phyloP scores from a whole-genome alignment of 805 yeast genomes.

The Pichia scutulata region DNA sequence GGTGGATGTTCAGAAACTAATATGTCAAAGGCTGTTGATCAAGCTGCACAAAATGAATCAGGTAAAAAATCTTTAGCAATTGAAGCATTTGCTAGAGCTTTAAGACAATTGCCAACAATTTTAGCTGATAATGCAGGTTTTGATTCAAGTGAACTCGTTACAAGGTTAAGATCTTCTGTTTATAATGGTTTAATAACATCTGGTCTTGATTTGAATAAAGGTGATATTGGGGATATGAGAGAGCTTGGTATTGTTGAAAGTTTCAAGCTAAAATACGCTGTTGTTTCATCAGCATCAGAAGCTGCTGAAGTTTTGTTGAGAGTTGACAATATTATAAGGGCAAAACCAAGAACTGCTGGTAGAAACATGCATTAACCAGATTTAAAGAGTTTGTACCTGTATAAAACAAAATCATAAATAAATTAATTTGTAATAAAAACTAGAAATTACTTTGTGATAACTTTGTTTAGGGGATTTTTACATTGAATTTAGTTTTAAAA shows the following conservation, averaged over 20 bases:
- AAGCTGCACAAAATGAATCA: conserved; percentile 80
- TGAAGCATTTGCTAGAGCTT: conserved; percentile 88
- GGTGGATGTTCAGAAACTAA: conserved; percentile 91
- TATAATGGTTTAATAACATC: conserved; percentile 89
- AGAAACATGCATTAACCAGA: conserved; percentile 38
- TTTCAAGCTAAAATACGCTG: conserved; percentile 86
- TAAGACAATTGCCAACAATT: conserved; percentile 91
- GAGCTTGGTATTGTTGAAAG: conserved; percentile 90
- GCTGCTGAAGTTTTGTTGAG: conserved; percentile 94
- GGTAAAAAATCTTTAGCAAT: conserved; percentile 93
- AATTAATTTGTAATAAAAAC: not conserved
- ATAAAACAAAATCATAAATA: not conserved
- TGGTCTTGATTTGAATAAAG: conserved; percentile 82
- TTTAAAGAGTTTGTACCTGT: too few relatives aligned
- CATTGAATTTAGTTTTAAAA: not conserved
- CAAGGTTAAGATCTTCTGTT: conserved; percentile 82
- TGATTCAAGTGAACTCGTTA: conserved; percentile 86
- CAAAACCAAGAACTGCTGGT: conserved; percentile 95
- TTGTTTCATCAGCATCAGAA: conserved; percentile 92
- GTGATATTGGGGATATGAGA: conserved; percentile 88
- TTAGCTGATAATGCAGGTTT: conserved; percentile 96
- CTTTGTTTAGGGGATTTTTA: not conserved
- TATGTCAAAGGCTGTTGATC: conserved; percentile 96
- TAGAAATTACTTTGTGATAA: not conserved
- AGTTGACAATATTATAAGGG: conserved; percentile 94